phyloP scores from a whole-genome alignment of 1,284 basidiomycete genomes.

The Leccinum subrobustum region DNA sequence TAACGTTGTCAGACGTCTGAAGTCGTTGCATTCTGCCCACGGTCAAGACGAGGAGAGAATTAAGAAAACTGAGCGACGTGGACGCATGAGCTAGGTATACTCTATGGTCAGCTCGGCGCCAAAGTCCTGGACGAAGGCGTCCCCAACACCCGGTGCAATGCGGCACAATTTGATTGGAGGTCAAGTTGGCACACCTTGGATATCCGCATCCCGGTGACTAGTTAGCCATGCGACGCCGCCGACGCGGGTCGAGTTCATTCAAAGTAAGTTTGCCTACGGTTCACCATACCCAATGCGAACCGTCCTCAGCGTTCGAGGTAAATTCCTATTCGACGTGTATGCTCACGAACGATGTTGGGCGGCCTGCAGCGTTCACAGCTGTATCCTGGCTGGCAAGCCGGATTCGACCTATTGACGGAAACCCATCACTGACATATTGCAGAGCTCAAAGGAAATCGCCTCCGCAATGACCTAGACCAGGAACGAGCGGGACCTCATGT shows the following conservation, averaged over 20 bases:
- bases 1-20: neutral
- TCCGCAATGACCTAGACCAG: neutral
- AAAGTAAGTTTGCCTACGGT: neutral
- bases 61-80: too few relatives aligned
- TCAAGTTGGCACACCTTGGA: neutral
- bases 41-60: too few relatives aligned
- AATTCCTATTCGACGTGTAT: too few relatives aligned
- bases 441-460: neutral
- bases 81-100: neutral
- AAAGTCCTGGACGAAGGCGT: neutral
- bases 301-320: too few relatives aligned
- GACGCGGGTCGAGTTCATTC: neutral
- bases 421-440: neutral
- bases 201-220: neutral
- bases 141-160: neutral
- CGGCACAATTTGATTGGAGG: neutral
- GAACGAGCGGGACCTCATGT: neutral
- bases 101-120: neutral
- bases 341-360: too few relatives aligned
- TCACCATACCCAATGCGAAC: neutral
- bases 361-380: neutral
- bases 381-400: neutral
- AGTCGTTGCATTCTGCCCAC: neutral
- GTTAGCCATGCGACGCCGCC: neutral
- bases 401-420: neutral